These are phyloP conservation scores for Diaporthe velutina DNA, from an alignment of 2,329 filamentous ascomycete genomes.

Conservation along the genomic window DNA sequence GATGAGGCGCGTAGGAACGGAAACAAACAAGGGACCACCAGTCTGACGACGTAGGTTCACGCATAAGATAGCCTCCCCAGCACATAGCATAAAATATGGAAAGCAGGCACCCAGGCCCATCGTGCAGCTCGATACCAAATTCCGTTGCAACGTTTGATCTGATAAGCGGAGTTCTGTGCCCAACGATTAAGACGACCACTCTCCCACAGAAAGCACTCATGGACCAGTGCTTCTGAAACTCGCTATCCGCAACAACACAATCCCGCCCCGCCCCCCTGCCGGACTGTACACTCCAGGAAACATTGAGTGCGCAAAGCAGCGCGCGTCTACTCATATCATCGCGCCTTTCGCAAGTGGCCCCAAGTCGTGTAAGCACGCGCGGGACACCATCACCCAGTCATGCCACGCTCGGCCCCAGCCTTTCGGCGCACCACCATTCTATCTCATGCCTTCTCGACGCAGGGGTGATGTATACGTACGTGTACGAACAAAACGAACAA, in stretches of 20 bases:
- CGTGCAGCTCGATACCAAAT: not conserved
- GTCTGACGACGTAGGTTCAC: not conserved
- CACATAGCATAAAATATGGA: not conserved
- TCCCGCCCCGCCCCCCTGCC: no score
- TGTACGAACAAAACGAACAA: not conserved
- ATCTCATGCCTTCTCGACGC: not conserved
- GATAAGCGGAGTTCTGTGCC: not conserved
- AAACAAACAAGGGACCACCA: not conserved
- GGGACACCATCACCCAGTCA: not conserved
- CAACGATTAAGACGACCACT: not conserved
- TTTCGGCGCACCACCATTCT: not conserved
- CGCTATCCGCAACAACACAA: not conserved
- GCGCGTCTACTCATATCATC: not conserved
- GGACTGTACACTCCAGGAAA: no score
- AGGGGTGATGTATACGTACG: not conserved
- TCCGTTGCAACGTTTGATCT: constrained; percentile 15
- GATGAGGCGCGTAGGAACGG: not conserved
- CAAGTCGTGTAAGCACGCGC: not conserved
- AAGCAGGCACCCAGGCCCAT: not conserved
- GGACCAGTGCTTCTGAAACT: not conserved
- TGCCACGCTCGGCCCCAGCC: not conserved
- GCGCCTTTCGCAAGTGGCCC: not conserved
- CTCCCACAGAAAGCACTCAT: no score
- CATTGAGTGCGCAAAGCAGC: not conserved
- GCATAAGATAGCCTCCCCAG: not conserved